phyloP scores from a whole-genome alignment of 2,329 filamentous ascomycete species.

The Fusarium hainanense region DNA sequence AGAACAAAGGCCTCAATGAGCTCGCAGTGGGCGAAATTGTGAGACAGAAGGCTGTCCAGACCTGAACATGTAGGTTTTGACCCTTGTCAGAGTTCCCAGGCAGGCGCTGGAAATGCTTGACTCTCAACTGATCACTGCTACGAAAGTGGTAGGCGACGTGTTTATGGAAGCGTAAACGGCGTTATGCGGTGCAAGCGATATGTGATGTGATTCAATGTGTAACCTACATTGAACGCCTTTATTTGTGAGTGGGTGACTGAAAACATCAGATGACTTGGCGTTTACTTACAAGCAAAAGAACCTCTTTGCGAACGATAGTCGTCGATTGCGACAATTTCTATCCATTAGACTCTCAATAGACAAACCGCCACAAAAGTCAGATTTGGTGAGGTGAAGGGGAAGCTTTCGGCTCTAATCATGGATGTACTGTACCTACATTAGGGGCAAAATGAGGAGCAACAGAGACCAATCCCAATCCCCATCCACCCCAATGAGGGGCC shows the following conservation, averaged over 20 bases:
- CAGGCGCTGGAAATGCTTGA: background rate
- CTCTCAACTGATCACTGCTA: conserved; percentile 32
- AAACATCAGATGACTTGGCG: background rate
- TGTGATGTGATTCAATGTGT: conserved; percentile 8
- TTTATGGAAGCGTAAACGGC: background rate
- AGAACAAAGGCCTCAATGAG: background rate
- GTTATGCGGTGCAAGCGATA: conserved; percentile 1
- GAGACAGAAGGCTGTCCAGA: conserved; percentile 35
- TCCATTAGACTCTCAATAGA: conserved; percentile 2
- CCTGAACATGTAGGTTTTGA: conserved; percentile 19
- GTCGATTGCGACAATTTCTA: background rate
- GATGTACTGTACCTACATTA: conserved; percentile 41
- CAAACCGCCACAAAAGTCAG: conserved; percentile 6
- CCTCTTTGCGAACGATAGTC: background rate
- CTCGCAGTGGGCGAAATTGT: conserved; percentile 27
- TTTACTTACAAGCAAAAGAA: background rate
- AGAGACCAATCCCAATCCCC: conserved; percentile 28
- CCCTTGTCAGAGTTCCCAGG: conserved; percentile 9
- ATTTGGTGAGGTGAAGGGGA: background rate
- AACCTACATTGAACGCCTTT: background rate
- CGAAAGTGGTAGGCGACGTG: conserved; percentile 16
- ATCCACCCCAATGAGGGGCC: conserved; percentile 18
- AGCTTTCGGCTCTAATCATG: background rate
- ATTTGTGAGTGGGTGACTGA: background rate
- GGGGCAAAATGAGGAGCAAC: conserved; percentile 39